Conservation (phyloP, 306 rosid species). For the Inga leiocalycina region DNA sequence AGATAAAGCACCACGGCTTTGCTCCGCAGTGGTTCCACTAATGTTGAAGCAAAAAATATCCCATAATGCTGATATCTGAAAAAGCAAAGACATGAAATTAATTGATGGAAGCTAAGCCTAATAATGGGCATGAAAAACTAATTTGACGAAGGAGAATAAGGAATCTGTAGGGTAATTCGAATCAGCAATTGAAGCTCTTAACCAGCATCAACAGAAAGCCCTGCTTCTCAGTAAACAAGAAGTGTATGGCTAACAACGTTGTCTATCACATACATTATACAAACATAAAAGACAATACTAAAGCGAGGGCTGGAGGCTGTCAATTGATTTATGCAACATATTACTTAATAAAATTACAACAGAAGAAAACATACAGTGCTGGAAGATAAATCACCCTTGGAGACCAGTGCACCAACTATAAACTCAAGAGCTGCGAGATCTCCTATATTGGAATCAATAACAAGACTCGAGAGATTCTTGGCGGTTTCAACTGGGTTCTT, state of each 20-base stretch:
- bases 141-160: conserved; percentile 17
- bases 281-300: conserved; percentile 22
- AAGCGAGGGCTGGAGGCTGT: conserved; percentile 23
- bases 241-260: not conserved
- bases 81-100: conserved; percentile 32
- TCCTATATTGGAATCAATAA: conserved; percentile 84
- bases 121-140: conserved; percentile 17
- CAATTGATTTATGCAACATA: conserved; percentile 25
- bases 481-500: conserved; percentile 84
- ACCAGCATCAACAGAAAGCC: conserved; percentile 25
- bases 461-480: conserved; percentile 75
- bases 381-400: conserved; percentile 86
- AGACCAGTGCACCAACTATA: conserved; percentile 76
- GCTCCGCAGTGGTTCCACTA: conserved; percentile 87
- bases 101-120: conserved; percentile 20
- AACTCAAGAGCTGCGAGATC: conserved; percentile 94
- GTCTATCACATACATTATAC: conserved; percentile 23
- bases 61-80: conserved; percentile 87
- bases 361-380: conserved; percentile 64
- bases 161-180: conserved; percentile 9
- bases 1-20: conserved; percentile 90
- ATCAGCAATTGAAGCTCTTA: conserved; percentile 10
- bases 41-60: conserved; percentile 94
- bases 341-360: conserved; percentile 6
- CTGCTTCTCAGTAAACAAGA: conserved; percentile 18